phyloP scores from a whole-genome alignment of 352 stramenopile species.

The Phytophthora macrochlamydospora region DNA sequence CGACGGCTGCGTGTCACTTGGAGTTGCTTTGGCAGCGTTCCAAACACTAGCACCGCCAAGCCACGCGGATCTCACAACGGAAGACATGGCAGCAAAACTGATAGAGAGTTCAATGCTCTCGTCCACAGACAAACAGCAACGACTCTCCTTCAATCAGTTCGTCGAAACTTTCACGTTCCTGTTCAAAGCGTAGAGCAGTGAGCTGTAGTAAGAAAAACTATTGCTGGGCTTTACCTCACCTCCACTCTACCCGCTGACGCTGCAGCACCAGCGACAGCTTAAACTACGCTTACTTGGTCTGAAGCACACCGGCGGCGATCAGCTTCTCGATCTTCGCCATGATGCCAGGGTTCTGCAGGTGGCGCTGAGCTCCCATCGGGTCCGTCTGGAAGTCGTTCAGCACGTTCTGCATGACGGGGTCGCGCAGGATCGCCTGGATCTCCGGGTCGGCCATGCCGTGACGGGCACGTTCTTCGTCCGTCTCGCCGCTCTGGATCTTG shows the following conservation, averaged over 20 bases:
- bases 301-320: constrained; percentile 97
- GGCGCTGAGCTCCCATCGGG: constrained; percentile 88
- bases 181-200: constrained; percentile 23
- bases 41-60: constrained; percentile 30
- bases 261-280: constrained; percentile 14
- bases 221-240: neutral
- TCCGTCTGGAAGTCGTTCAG: constrained; percentile 98
- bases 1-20: constrained; percentile 26
- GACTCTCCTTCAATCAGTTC: constrained; percentile 39
- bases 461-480: constrained; percentile 96
- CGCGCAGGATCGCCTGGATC: constrained; percentile 97
- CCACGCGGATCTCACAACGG: neutral
- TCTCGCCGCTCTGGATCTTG: constrained; percentile 95
- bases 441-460: constrained; percentile 99
- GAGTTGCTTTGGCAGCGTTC: constrained; percentile 28
- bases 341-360: constrained; percentile 95
- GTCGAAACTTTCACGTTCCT: constrained; percentile 31
- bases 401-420: constrained; percentile 98
- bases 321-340: constrained; percentile 99
- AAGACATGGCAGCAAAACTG: constrained; percentile 21
- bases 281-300: constrained; percentile 82
- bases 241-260: neutral
- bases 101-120: constrained; percentile 8
- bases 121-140: neutral
- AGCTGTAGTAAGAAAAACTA: neutral